Conservation (phyloP, 2,329 filamentous ascomycete genomes). For the Didymella segeticola region DNA sequence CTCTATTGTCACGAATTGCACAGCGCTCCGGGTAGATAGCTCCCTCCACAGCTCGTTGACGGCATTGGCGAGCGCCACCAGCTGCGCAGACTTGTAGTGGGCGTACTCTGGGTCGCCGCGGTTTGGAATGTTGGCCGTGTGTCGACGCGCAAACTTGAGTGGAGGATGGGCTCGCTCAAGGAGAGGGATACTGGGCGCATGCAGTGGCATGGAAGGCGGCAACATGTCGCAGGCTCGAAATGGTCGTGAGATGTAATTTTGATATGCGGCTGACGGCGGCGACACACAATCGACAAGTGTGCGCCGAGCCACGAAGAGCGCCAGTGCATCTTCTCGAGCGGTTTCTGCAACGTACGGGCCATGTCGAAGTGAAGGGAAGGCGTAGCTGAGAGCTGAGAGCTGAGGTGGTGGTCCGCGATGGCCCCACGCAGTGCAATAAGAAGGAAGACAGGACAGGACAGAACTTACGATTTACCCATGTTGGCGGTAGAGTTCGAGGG, state of each 20-base stretch:
- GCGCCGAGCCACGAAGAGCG: constrained; percentile 14
- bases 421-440: constrained; percentile 22
- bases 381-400: constrained; percentile 22
- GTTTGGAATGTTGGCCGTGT: constrained; percentile 29
- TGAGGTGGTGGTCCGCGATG: constrained; percentile 18
- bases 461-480: constrained; percentile 54
- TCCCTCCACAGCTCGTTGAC: constrained; percentile 32
- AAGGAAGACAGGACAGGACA: constrained; percentile 31
- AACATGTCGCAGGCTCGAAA: constrained; percentile 1
- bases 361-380: constrained; percentile 28
- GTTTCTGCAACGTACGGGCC: constrained; percentile 8
- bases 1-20: constrained; percentile 34
- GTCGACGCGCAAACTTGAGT: constrained; percentile 43
- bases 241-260: constrained; percentile 8
- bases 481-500: constrained; percentile 16
- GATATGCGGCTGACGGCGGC: constrained; percentile 3
- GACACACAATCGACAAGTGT: too few species aligned
- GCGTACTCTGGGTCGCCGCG: constrained; percentile 33
- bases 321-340: constrained; percentile 2
- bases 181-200: constrained; percentile 30
- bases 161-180: constrained; percentile 31
- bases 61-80: constrained; percentile 36
- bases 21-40: constrained; percentile 29
- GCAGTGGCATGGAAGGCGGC: constrained; percentile 23
- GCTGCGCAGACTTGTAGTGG: constrained; percentile 32